Evolutionary conservation across 495 filamentous ascomycete species (phyloP).

Genomic region (Lepidopterella palustris): DNA sequence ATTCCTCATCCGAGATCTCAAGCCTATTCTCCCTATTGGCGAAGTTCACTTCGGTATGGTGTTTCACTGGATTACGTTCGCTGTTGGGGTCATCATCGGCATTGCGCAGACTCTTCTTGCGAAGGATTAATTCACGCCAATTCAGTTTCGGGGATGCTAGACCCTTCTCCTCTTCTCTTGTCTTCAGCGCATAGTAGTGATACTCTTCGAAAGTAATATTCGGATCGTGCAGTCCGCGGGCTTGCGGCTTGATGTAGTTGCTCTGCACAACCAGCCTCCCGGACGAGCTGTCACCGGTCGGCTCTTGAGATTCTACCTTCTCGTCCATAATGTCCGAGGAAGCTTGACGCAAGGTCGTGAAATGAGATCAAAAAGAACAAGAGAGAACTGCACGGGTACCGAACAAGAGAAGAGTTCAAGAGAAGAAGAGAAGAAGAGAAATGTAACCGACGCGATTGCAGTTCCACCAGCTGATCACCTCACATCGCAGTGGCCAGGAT

Average conservation of each 20-base stretch:
- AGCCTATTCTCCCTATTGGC: background rate
- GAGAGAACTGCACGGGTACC: background rate
- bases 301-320: background rate
- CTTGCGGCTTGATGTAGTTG: slow-evolving; percentile 5
- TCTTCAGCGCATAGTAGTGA: slow-evolving; percentile 44
- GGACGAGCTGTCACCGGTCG: background rate
- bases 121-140: slow-evolving; percentile 1
- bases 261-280: background rate
- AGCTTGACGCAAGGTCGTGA: background rate
- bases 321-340: background rate
- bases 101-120: background rate
- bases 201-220: slow-evolving; percentile 44
- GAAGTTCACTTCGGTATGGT: slow-evolving; percentile 2
- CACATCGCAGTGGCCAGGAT: background rate
- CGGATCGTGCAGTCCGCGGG: slow-evolving; percentile 7
- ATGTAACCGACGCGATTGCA: background rate
- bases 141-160: slow-evolving; percentile 15
- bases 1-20: slow-evolving; percentile 40
- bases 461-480: background rate
- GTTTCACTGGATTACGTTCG: background rate
- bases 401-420: background rate
- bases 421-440: background rate
- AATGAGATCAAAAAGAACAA: background rate
- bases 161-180: slow-evolving; percentile 40
- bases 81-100: slow-evolving; percentile 11